Percentiles rank a stretch among this genome's conserved stretches.
Conservation (phyloP, 2,329 filamentous ascomycete genomes). For the Fusarium pseudograminearum region DNA sequence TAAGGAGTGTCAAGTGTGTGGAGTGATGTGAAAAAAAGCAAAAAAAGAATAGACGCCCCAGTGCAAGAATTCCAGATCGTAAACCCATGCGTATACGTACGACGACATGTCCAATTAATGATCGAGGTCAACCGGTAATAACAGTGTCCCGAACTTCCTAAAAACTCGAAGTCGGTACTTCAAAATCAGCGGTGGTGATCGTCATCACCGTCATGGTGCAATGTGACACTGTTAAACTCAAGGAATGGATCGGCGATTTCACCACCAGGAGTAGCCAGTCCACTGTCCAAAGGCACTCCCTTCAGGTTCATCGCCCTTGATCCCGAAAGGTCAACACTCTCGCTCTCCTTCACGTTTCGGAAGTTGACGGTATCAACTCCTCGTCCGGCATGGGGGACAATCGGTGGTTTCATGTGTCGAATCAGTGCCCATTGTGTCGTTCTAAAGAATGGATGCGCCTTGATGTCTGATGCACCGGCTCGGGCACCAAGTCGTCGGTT, state of each 20-base stretch:
- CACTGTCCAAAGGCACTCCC: constrained; percentile 88
- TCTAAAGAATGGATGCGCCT: constrained; percentile 94
- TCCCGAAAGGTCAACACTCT: constrained; percentile 87
- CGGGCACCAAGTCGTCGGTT: constrained; percentile 91
- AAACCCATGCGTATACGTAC: constrained; percentile 42
- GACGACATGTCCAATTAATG: constrained; percentile 31
- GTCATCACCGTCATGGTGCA: constrained; percentile 95
- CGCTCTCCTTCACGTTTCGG: constrained; percentile 96
- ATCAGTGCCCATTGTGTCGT: constrained; percentile 97
- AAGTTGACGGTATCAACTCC: constrained; percentile 97
- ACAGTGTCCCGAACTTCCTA: constrained; percentile 17
- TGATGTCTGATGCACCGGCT: constrained; percentile 96
- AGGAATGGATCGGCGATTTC: constrained; percentile 93
- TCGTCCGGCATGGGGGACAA: constrained; percentile 90
- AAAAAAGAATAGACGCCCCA: constrained; percentile 43
- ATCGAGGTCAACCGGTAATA: constrained; percentile 18
- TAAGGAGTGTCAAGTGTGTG: constrained; percentile 45
- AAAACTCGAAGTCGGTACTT: background rate
- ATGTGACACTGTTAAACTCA: constrained; percentile 97
- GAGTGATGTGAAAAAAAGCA: constrained; percentile 39
- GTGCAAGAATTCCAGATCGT: constrained; percentile 44
- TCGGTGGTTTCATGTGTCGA: constrained; percentile 97
- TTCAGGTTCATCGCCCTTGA: constrained; percentile 68
- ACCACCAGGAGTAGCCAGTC: constrained; percentile 83
- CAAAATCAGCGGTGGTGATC: constrained; percentile 50